Base-by-base conservation (phyloP, 345 rosid genomes). In the Rhodamnia rubescens region DNA sequence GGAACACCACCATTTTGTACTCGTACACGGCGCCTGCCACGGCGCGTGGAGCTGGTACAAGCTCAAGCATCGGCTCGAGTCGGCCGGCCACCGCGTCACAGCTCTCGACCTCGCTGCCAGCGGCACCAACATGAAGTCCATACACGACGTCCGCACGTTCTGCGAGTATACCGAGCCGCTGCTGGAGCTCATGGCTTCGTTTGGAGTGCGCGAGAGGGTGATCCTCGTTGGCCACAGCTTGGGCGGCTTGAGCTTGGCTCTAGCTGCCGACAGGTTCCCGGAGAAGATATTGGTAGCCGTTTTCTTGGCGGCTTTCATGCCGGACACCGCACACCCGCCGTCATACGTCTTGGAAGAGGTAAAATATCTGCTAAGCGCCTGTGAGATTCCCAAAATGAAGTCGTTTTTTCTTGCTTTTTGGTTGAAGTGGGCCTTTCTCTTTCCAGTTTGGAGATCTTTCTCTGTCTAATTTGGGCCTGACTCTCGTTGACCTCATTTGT, bases 31-130 rank as follows among this genome's bases (percentile, higher is more conserved):
- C 7, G 82, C 92, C 2, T 89, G 91, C 88, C 94, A 92, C 20
- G 95, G 95, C 11, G 93, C 91, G 0, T 94, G 96, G 98, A 51
- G 89, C 78, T 93, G 96, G 98, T 89, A 89, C 93, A 94, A 92
- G 91, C 78, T 95, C 61, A 94, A 93, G 86, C 92, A 93, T 8
- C 85, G 56, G 36, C 91, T 92, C 4, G 92, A 94, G 84, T 85
- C 89, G 1, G 87, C 85, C 0, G 94, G 95, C 55, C 93, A 92
- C 88, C 89, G 87, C 0, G 93, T 94, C 58, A 91, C 92, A 0
- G 89, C 85, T 32, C 55, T 91, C 5, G 90, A 95, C 91, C 89
- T 93, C 5, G 88, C 94, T 3, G 94, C 91, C 36, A 89, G 92
- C 1, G 95, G 96, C 47, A 87, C 86, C 86, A 74, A 92, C 89